Percentiles rank a stretch among this genome's conserved stretches.
phyloP scores from a whole-genome alignment of 345 rosid genomes.

The Populus alba region DNA sequence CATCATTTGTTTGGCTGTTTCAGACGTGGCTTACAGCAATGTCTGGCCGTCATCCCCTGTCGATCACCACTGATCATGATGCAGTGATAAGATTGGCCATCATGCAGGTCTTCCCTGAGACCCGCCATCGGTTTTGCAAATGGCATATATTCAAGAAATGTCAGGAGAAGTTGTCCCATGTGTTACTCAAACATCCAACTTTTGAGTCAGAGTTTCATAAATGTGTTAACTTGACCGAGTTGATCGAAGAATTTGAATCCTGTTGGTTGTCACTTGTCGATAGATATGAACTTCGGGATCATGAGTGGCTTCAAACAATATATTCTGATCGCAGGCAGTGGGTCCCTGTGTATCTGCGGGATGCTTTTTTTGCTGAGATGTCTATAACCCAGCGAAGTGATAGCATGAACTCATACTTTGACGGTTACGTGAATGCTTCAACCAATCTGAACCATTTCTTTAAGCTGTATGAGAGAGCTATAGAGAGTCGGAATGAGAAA shows the following conservation, averaged over 20 bases:
- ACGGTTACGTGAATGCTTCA: constrained; percentile 55
- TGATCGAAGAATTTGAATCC: constrained; percentile 61
- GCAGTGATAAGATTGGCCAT: constrained; percentile 53
- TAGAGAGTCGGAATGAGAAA: constrained; percentile 61
- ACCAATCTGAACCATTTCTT: constrained; percentile 52
- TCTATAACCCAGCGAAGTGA: constrained; percentile 34
- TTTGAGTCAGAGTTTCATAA: constrained; percentile 64
- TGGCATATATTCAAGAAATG: constrained; percentile 55
- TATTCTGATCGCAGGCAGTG: constrained; percentile 65
- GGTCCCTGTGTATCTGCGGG: constrained; percentile 64
- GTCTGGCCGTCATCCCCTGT: constrained; percentile 57
- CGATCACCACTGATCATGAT: constrained; percentile 71
- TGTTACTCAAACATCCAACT: constrained; percentile 53
- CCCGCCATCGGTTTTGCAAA: constrained; percentile 57
- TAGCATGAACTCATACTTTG: constrained; percentile 48
- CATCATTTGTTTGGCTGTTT: constrained; percentile 65
- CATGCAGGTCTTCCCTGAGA: constrained; percentile 49
- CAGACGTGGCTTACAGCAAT: constrained; percentile 75
- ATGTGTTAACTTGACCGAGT: constrained; percentile 51
- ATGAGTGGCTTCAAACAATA: constrained; percentile 66
- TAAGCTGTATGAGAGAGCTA: constrained; percentile 65
- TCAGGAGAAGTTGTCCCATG: constrained; percentile 55
- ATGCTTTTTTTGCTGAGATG: constrained; percentile 63
- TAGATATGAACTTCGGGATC: constrained; percentile 50
- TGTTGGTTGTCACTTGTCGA: constrained; percentile 53